Evolutionary conservation across 1,284 basidiomycete genomes (phyloP), one percentile per base, ranked within the genome.

Genomic region (Tylopilus orsonianus): DNA sequence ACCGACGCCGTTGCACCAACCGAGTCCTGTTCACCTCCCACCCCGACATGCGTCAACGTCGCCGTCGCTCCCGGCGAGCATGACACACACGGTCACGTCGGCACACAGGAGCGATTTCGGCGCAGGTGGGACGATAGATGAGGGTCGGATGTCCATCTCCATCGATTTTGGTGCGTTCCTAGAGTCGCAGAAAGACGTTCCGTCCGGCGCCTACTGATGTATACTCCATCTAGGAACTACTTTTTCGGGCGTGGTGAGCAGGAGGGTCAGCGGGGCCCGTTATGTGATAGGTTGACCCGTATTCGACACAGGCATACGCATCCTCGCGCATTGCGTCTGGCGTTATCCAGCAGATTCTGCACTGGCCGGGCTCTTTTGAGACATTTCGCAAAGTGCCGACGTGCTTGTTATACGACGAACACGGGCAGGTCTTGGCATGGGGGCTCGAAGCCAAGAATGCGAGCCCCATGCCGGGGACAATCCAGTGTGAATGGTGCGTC

Each of bases 341-440:
- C 10, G 74, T 74, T 53, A 78, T 90, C 1, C 88, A 89, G 56
- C 87, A 90, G 60, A 89, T 90, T 43, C 66, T 90, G 8, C 78
- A 79, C 50, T 89, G 87, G 87, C 86, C 86, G 0, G 85, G 86
- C 20, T 86, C 86, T 3, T 77, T 81, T 50, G 88, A 90, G 65
- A 87, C 83, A 1, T 89, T 87, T 70, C 75, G 86, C 59, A 90
- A 90, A 69, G 84, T 90, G 37, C 88, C 87, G 5, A 90, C 88
- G 0, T 90, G 87, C 62, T 69, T 90, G 23, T 65, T 90, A 12
- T 90, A 90, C 54, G 83, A 89, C 56, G 80, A 84, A 39, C 65
- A 70, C 33, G 87, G 87, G 0, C 75, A 75, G 52, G 81, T 90
- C 1, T 60, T 88, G 24, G 83, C 86, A 8, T 90, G 87, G 87